Percentiles rank a stretch among this genome's conserved stretches.
Evolutionary conservation across 176 grass and related monocot species (phyloP).

Genomic region (Thinopyrum elongatum): DNA sequence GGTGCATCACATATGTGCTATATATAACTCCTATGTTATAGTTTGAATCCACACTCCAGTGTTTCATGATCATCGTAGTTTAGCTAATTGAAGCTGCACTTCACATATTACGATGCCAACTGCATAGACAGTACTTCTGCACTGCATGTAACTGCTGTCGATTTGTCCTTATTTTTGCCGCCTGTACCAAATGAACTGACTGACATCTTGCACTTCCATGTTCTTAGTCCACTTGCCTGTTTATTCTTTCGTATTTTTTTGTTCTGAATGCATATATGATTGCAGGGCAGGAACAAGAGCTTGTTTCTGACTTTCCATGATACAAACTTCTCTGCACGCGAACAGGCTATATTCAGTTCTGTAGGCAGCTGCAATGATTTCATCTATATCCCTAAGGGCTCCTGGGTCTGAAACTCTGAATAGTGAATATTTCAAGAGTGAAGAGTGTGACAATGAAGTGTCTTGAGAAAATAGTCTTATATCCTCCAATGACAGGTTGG

Average conservation of each 20-base stretch:
- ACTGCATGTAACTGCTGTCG: neutral
- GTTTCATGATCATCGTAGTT: neutral
- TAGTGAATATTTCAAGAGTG: neutral
- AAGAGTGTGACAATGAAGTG: neutral
- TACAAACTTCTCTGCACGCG: neutral
- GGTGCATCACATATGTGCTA: neutral
- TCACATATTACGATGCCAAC: neutral
- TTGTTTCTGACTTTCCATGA: neutral
- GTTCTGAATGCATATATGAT: neutral
- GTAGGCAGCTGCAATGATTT: neutral
- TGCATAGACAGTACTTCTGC: neutral
- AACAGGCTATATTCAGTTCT: neutral
- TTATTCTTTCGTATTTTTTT: neutral
- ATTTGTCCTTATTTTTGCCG: neutral
- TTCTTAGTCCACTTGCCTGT: neutral
- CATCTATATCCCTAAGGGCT: neutral
- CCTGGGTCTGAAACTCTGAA: neutral
- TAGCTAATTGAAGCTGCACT: conserved; percentile 3
- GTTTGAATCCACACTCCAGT: neutral
- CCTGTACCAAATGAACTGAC: neutral
- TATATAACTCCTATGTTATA: neutral
- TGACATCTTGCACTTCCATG: neutral
- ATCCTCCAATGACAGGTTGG: neutral
- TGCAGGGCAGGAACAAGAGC: neutral
- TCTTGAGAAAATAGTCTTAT: neutral